Conservation (phyloP, 176 grass and related monocot species). For the Juncus inflexus region DNA sequence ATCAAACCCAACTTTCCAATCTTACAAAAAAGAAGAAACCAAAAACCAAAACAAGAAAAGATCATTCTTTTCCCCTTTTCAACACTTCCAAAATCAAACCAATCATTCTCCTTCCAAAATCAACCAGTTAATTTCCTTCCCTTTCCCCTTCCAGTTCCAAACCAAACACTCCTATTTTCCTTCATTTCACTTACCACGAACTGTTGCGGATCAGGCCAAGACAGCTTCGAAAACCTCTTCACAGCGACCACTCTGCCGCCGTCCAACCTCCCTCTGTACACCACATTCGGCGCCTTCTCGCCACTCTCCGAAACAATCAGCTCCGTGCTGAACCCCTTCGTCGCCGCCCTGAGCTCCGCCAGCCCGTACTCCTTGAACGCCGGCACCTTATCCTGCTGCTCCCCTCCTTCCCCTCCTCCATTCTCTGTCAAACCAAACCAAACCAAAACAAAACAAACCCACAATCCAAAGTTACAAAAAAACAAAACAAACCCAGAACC, state of each 20-base stretch:
- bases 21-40: constrained; percentile 7
- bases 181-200: constrained; percentile 54
- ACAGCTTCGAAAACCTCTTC: constrained; percentile 93
- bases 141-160: not conserved
- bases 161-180: not conserved
- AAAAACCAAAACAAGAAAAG: constrained; percentile 4
- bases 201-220: constrained; percentile 98
- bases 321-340: constrained; percentile 90
- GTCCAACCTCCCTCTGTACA: constrained; percentile 86
- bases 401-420: constrained; percentile 57
- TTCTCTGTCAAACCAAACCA: constrained; percentile 23
- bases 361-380: constrained; percentile 85
- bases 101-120: no score
- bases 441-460: not conserved
- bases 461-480: not conserved
- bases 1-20: not conserved
- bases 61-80: not conserved
- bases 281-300: constrained; percentile 98
- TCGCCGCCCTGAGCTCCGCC: constrained; percentile 78
- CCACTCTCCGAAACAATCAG: constrained; percentile 98
- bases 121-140: not conserved
- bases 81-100: no score
- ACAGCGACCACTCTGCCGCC: constrained; percentile 76
- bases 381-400: constrained; percentile 71
- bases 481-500: not conserved